Percentiles rank a stretch among this genome's conserved stretches.
Evolutionary conservation across 2,329 filamentous ascomycete genomes (phyloP).

Genomic region (Lachnellula occidentalis): DNA sequence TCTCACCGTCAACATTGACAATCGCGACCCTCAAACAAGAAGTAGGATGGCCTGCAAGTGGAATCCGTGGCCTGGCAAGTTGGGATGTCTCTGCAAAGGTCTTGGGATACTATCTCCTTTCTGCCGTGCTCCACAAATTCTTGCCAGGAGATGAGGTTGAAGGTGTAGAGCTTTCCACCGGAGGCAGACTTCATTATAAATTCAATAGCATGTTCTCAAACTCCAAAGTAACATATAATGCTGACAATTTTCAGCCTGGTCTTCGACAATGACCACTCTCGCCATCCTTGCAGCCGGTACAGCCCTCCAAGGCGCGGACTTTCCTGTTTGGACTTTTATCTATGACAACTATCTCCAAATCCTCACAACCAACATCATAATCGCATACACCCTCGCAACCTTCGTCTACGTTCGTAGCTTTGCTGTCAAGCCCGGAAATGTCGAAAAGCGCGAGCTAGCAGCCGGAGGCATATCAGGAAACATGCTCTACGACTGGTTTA

Average conservation of each 20-base stretch:
- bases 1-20: slow-evolving; percentile 66
- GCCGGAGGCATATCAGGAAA: slow-evolving; percentile 79
- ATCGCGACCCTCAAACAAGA: slow-evolving; percentile 71
- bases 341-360: slow-evolving; percentile 86
- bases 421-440: slow-evolving; percentile 69
- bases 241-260: slow-evolving; percentile 52
- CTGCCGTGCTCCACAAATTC: slow-evolving; percentile 66
- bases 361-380: slow-evolving; percentile 74
- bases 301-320: slow-evolving; percentile 69
- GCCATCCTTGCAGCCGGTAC: slow-evolving; percentile 70
- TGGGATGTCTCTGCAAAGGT: slow-evolving; percentile 64
- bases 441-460: slow-evolving; percentile 69
- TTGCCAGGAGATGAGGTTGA: slow-evolving; percentile 69
- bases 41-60: slow-evolving; percentile 72
- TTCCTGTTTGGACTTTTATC: slow-evolving; percentile 87
- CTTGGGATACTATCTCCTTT: slow-evolving; percentile 72
- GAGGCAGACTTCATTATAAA: slow-evolving; percentile 74
- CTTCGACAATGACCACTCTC: slow-evolving; percentile 68
- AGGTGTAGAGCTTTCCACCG: slow-evolving; percentile 64
- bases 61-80: slow-evolving; percentile 65
- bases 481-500: slow-evolving; percentile 91
- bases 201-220: slow-evolving; percentile 57
- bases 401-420: slow-evolving; percentile 83
- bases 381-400: slow-evolving; percentile 65
- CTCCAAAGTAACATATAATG: slow-evolving; percentile 1